Evolutionary conservation across 2,329 filamentous ascomycete genomes (phyloP), one percentile per base, ranked within the genome.

Genomic region (Colletotrichum shisoi): DNA sequence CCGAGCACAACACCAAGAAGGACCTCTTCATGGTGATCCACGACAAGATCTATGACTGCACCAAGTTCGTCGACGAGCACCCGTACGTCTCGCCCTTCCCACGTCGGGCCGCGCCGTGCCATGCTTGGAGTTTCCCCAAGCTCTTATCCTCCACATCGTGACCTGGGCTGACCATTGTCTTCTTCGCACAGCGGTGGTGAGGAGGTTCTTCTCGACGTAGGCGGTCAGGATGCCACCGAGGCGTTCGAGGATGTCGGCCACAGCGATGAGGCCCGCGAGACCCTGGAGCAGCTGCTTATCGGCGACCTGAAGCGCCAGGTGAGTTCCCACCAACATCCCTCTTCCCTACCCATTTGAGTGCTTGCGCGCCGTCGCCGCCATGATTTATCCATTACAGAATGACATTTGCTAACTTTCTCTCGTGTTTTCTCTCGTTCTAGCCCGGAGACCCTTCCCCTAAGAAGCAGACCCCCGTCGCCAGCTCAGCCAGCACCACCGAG

Each of bases 191-290:
- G 95, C 75, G 95, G 95, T 84, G 95, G 95, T 83, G 95, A 99
- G 83, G 95, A 99, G 84, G 95, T 99, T 74, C 84, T 99, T 71
- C 90, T 99, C 73, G 95, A 99, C 74, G 94, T 98, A 71, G 95
- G 86, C 76, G 95, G 95, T 73, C 94, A 97, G 83, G 95, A 99
- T 81, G 91, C 92, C 75, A 97, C 94, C 74, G 95, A 98, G 83
- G 94, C 95, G 70, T 99, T 99, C 79, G 95, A 99, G 84, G 95
- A 99, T 81, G 95, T 99, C 76, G 95, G 95, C 77, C 95, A 99
- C 90, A 96, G 92, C 75, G 95, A 99, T 81, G 95, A 99, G 85
- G 95, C 95, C 72, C 91, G 95, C 72, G 94, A 98, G 84, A 94
- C 96, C 72, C 89, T 99, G 65, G 89, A 91, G 39, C 87, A 88